phyloP scores from a whole-genome alignment of 495 filamentous ascomycete species.

The Neurospora pannonica region DNA sequence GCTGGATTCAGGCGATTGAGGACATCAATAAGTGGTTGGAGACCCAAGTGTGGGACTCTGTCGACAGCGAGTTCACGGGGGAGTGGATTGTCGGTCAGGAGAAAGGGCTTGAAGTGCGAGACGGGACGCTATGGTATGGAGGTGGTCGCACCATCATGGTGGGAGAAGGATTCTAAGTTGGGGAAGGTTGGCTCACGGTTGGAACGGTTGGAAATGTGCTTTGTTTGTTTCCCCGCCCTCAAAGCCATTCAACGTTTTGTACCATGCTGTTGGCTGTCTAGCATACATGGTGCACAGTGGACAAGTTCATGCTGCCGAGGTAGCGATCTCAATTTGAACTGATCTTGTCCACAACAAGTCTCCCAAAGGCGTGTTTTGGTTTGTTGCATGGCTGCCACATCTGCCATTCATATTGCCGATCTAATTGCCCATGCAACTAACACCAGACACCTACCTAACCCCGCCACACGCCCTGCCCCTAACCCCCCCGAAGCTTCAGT shows the following conservation, averaged over 20 bases:
- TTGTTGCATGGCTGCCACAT: not conserved
- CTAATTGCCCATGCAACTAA: not conserved
- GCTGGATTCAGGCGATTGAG: constrained; percentile 59
- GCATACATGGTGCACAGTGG: not conserved
- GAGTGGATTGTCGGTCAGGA: constrained; percentile 74
- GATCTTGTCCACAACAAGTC: not conserved
- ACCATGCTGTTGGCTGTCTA: not conserved
- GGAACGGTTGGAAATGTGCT: not conserved
- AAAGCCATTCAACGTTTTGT: not conserved
- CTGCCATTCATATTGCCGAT: not conserved
- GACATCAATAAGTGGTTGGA: constrained; percentile 65
- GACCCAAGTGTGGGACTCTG: constrained; percentile 54
- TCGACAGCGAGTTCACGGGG: constrained; percentile 28
- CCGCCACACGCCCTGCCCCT: not conserved
- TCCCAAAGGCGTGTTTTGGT: not conserved
- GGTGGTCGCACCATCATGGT: constrained; percentile 53
- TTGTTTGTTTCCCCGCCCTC: not conserved
- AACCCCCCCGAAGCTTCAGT: not conserved
- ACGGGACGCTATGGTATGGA: constrained; percentile 76
- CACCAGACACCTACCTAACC: not conserved
- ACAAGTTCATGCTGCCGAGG: not conserved
- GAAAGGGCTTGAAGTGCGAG: constrained; percentile 58
- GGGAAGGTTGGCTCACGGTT: not conserved
- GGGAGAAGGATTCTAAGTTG: constrained; percentile 50
- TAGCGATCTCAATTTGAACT: not conserved